Evolutionary conservation across 164 flowering plant species (phyloP).

Genomic region (Sedum album): DNA sequence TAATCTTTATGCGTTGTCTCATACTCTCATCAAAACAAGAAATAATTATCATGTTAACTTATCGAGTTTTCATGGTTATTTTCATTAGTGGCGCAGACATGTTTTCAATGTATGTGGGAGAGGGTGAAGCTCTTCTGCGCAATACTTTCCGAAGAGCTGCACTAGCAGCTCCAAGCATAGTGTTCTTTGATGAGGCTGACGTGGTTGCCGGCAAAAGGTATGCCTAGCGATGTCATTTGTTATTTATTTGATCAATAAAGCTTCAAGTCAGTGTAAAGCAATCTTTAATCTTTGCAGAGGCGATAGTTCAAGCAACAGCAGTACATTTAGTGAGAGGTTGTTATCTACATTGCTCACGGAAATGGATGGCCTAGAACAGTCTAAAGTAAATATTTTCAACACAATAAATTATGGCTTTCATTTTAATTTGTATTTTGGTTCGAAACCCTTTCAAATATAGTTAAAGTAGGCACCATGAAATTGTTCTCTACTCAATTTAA

Average conservation of each 20-base stretch:
- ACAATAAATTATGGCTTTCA: background rate
- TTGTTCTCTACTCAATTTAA: background rate
- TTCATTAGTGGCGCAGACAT: slow-evolving; percentile 82
- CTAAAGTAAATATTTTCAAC: slow-evolving; percentile 42
- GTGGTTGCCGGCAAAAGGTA: slow-evolving; percentile 75
- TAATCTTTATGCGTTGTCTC: no score
- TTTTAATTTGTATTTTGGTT: background rate
- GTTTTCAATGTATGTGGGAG: slow-evolving; percentile 97
- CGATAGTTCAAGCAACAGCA: slow-evolving; percentile 52
- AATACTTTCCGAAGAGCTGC: slow-evolving; percentile 84
- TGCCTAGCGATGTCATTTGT: slow-evolving; percentile 7
- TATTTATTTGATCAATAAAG: background rate
- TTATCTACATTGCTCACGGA: slow-evolving; percentile 87
- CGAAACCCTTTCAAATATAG: background rate
- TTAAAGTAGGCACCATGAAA: background rate
- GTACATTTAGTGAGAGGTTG: slow-evolving; percentile 80
- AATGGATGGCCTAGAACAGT: slow-evolving; percentile 94
- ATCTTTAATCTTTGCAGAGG: slow-evolving; percentile 30
- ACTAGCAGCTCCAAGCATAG: slow-evolving; percentile 90
- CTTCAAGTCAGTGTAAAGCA: background rate
- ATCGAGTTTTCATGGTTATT: background rate
- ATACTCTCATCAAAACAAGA: no score
- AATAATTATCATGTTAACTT: background rate
- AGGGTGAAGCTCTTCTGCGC: slow-evolving; percentile 89
- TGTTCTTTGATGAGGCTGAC: slow-evolving; percentile 95